A percentile compares a stretch with the other conserved stretches of the same genome.
These are phyloP conservation scores for Fusarium humuli DNA, from an alignment of 2,329 filamentous ascomycete species.

Conservation along the genomic window DNA sequence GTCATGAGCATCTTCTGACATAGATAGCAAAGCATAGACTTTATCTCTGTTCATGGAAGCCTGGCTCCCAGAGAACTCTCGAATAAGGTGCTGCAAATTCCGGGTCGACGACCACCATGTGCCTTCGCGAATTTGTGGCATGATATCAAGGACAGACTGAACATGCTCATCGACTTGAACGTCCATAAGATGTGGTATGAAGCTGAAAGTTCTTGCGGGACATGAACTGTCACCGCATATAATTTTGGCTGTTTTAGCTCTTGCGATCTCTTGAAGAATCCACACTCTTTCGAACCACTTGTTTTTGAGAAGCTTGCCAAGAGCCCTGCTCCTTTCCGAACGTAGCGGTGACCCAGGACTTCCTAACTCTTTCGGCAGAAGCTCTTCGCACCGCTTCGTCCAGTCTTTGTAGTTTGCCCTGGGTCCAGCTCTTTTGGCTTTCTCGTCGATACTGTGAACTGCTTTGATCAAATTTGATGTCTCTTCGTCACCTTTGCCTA, in stretches of 20 bases:
- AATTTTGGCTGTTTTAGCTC: not conserved
- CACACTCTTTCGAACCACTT: not conserved
- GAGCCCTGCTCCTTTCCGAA: not conserved
- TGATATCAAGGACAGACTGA: not conserved
- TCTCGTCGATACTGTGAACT: not conserved
- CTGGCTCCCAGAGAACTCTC: not conserved
- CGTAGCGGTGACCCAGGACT: not conserved
- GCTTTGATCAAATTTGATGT: not conserved
- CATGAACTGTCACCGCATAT: not conserved
- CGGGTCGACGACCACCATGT: not conserved
- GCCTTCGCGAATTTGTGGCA: not conserved
- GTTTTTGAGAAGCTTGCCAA: not conserved
- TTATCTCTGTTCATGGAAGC: not conserved
- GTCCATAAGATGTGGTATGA: not conserved
- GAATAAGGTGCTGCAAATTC: not conserved
- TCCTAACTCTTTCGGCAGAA: not conserved
- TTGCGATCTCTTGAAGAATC: not conserved
- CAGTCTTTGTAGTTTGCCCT: not conserved
- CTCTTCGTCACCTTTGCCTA: not conserved
- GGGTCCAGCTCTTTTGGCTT: not conserved
- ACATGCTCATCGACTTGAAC: not conserved
- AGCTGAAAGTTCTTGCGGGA: not conserved
- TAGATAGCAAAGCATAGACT: not conserved
- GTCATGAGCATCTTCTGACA: not conserved
- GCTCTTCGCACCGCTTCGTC: not conserved